A percentile compares a stretch with the other conserved stretches of the same genome.
Evolutionary conservation across 176 grass and related monocot genomes (phyloP).

Genomic region (Rhynchospora pubera): DNA sequence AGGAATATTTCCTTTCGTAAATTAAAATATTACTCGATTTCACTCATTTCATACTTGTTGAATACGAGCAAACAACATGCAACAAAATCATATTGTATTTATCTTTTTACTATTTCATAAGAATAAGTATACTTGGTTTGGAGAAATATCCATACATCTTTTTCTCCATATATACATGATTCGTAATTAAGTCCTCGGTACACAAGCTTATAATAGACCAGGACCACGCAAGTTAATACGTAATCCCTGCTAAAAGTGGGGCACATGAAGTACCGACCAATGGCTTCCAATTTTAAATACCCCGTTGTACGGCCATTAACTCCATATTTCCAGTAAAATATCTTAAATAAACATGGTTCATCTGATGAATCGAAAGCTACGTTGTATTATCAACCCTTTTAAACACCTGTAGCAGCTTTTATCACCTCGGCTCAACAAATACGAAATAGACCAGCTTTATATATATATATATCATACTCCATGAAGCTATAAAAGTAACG

Average conservation of each 20-base stretch:
- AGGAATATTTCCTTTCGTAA: too few relatives aligned
- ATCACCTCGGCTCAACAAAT: background rate
- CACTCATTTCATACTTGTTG: too few relatives aligned
- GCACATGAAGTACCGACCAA: background rate
- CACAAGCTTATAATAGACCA: background rate
- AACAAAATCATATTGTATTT: too few relatives aligned
- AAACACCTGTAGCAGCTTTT: background rate
- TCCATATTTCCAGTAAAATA: background rate
- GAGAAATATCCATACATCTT: too few relatives aligned
- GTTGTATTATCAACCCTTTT: background rate
- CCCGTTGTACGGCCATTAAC: background rate
- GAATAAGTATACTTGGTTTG: too few relatives aligned
- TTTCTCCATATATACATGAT: background rate
- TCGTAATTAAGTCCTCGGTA: background rate
- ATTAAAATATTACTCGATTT: too few relatives aligned
- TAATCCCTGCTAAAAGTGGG: background rate
- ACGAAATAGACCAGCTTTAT: background rate
- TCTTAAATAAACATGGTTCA: background rate
- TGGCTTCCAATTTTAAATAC: background rate
- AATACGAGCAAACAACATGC: too few relatives aligned
- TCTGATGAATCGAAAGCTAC: background rate
- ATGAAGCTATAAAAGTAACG: conserved; percentile 24
- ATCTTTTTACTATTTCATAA: too few relatives aligned
- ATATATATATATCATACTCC: background rate
- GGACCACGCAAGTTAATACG: background rate